Evolutionary conservation across 129 eudicot species (phyloP).

Genomic region (Kitagawia praeruptora): DNA sequence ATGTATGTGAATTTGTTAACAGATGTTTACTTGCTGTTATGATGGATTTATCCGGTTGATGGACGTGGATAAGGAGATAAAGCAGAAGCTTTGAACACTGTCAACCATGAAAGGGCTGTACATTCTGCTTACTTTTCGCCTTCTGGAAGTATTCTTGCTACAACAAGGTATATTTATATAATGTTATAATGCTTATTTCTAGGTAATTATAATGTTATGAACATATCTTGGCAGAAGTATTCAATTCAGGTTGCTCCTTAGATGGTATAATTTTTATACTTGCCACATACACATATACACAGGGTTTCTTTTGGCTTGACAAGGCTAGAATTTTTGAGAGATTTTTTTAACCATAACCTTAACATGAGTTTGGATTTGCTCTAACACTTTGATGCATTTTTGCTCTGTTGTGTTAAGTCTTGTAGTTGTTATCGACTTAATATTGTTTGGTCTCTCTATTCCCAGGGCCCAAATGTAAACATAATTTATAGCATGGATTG

Average conservation of each 20-base stretch:
- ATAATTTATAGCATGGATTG: neutral
- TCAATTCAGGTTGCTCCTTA: neutral
- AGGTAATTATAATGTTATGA: neutral
- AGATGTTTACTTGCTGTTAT: conserved; percentile 69
- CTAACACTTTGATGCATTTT: neutral
- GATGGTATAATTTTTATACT: neutral
- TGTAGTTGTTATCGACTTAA: neutral
- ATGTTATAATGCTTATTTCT: neutral
- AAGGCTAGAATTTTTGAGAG: neutral
- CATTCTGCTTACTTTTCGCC: conserved; percentile 95
- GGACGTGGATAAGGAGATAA: conserved; percentile 65
- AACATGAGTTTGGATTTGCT: neutral
- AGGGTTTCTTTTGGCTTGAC: neutral
- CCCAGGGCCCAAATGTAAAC: neutral
- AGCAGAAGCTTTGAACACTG: conserved; percentile 30
- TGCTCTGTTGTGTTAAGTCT: neutral
- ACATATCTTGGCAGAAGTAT: neutral
- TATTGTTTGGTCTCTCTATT: neutral
- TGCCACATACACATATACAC: neutral
- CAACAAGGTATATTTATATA: conserved; percentile 54
- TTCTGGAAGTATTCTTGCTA: conserved; percentile 76
- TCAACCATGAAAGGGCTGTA: conserved; percentile 52
- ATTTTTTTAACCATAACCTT: neutral
- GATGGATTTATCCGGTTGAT: conserved; percentile 66
- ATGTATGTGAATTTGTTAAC: conserved; percentile 19